These are phyloP conservation scores for Excoecaria cochinchinensis DNA, from an alignment of 345 rosid genomes.

Conservation along the genomic window DNA sequence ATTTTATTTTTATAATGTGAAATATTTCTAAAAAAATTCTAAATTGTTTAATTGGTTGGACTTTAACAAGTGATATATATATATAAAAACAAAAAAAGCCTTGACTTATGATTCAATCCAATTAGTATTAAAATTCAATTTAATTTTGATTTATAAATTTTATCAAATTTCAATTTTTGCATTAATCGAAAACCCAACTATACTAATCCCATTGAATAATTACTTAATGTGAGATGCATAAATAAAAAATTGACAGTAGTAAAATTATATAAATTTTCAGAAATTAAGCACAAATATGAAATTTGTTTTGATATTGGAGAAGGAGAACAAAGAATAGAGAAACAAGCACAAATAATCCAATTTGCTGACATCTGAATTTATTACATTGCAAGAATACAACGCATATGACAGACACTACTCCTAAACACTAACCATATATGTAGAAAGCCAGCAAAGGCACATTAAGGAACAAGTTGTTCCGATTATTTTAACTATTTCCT, in stretches of 20 bases:
- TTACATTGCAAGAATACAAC: conserved; percentile 5
- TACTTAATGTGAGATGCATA: neutral
- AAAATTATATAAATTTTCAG: too few species aligned
- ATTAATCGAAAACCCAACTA: too few species aligned
- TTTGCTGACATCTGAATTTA: conserved; percentile 13
- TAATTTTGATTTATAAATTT: too few species aligned
- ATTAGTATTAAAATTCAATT: too few species aligned
- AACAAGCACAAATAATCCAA: neutral
- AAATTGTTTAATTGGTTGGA: too few species aligned
- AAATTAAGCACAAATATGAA: neutral
- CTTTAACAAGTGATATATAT: too few species aligned
- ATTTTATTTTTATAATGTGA: too few species aligned
- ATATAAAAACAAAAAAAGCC: too few species aligned
- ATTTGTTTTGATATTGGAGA: neutral
- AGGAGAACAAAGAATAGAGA: neutral
- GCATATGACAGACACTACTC: neutral
- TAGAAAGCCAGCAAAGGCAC: conserved; percentile 13
- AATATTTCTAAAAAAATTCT: too few species aligned
- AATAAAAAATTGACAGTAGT: too few species aligned
- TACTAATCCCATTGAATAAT: neutral
- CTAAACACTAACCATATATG: neutral
- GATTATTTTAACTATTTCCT: neutral
- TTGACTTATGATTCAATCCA: too few species aligned
- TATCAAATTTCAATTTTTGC: too few species aligned
- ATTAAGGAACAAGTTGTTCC: conserved; percentile 17